Conservation (phyloP, 345 rosid genomes). For the Citrus glauca region DNA sequence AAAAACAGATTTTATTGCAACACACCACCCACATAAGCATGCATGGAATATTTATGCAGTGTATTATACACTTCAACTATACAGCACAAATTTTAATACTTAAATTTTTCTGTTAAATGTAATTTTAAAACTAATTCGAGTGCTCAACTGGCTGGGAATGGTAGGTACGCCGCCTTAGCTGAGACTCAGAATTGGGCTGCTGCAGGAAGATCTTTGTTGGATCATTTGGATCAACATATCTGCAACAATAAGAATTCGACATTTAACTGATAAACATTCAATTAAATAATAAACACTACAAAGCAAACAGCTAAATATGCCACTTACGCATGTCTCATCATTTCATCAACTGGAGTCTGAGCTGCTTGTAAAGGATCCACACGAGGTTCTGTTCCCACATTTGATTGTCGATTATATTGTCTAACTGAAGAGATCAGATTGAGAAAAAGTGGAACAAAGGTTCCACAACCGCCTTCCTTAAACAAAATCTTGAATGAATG, state of each 20-base stretch:
- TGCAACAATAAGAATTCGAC: constrained; percentile 31
- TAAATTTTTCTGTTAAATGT: neutral
- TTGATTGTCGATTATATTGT: constrained; percentile 55
- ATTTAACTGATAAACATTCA: neutral
- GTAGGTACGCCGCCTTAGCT: constrained; percentile 80
- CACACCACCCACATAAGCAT: neutral
- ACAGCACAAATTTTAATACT: neutral
- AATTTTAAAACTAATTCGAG: constrained; percentile 17
- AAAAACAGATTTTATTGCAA: neutral
- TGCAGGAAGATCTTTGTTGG: constrained; percentile 83
- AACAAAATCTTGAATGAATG: constrained; percentile 84
- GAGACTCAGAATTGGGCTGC: constrained; percentile 78
- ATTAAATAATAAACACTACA: neutral
- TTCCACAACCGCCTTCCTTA: constrained; percentile 97
- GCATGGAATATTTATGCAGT: neutral
- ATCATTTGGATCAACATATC: constrained; percentile 93
- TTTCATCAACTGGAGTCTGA: constrained; percentile 87
- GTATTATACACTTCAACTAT: neutral
- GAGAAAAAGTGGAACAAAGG: constrained; percentile 83
- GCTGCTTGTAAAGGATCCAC: constrained; percentile 86
- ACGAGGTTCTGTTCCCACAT: constrained; percentile 35
- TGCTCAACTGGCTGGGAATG: constrained; percentile 50
- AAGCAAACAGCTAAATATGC: neutral
- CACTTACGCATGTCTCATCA: constrained; percentile 99
- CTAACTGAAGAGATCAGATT: constrained; percentile 82